Percentiles rank a stretch among this genome's conserved stretches.
Conservation (phyloP, 306 rosid genomes). For the Sindora glabra region DNA sequence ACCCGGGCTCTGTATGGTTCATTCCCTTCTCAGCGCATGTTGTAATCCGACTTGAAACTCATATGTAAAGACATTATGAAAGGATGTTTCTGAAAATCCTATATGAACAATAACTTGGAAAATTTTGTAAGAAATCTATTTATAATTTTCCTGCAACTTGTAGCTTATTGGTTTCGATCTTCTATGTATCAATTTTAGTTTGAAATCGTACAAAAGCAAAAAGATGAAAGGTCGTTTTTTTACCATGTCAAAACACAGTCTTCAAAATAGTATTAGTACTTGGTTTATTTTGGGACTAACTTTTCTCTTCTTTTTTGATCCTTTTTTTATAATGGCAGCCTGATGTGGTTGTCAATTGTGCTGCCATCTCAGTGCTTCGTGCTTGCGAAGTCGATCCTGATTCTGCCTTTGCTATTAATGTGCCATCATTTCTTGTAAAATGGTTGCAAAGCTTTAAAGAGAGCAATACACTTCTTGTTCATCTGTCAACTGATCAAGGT, state of each 20-base stretch:
- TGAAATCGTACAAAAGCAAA: too few species aligned
- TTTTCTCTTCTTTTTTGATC: not conserved
- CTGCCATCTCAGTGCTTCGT: conserved; percentile 83
- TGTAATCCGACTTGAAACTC: not conserved
- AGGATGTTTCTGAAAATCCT: not conserved
- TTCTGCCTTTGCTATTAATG: conserved; percentile 71
- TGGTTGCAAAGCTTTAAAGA: conserved; percentile 63
- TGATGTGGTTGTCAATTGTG: conserved; percentile 80
- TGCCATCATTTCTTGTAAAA: conserved; percentile 66
- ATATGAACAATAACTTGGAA: not conserved
- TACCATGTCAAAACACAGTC: not conserved
- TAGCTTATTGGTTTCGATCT: too few species aligned
- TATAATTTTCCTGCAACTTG: too few species aligned
- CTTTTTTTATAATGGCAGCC: conserved; percentile 49
- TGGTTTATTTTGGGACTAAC: conserved; percentile 2
- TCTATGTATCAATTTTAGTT: too few species aligned
- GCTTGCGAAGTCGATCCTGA: conserved; percentile 71
- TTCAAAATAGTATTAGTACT: not conserved
- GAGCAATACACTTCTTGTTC: conserved; percentile 48
- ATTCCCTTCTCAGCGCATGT: not conserved
- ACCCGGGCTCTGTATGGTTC: too few species aligned
- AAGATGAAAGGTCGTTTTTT: not conserved
- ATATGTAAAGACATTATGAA: not conserved
- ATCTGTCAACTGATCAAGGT: conserved; percentile 96
- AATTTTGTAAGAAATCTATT: too few species aligned